Conservation (phyloP, 805 yeast species). For the Kazachstania psychrophila region DNA sequence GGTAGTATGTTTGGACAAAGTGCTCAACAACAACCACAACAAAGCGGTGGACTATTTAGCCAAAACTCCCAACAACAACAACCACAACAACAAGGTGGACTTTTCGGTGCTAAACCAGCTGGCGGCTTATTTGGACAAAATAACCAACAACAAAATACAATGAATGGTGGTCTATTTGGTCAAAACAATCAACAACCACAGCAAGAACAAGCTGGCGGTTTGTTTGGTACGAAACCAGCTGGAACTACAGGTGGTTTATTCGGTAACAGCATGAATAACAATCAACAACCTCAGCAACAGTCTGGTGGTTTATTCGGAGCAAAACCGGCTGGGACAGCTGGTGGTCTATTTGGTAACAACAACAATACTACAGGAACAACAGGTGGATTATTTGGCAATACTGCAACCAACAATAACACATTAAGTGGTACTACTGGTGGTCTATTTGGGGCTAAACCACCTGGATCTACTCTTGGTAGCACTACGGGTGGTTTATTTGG, state of each 20-base stretch:
- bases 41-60: slow-evolving; percentile 16
- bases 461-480: slow-evolving; percentile 7
- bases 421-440: slow-evolving; percentile 7
- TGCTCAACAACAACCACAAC: neutral
- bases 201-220: slow-evolving; percentile 2
- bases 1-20: neutral
- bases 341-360: slow-evolving; percentile 3
- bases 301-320: slow-evolving; percentile 20
- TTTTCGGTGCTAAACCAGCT: slow-evolving; percentile 7
- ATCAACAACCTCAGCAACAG: neutral
- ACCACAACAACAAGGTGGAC: slow-evolving; percentile 8
- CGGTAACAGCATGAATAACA: neutral
- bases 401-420: neutral
- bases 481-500: slow-evolving; percentile 40
- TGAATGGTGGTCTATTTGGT: slow-evolving; percentile 1
- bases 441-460: slow-evolving; percentile 9
- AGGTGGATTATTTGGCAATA: slow-evolving; percentile 32
- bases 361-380: slow-evolving; percentile 5
- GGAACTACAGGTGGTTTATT: slow-evolving; percentile 13
- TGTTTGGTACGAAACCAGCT: slow-evolving; percentile 19
- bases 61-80: slow-evolving; percentile 7
- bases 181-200: no score
- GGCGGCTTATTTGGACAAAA: slow-evolving; percentile 18
- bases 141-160: no score
- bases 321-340: slow-evolving; percentile 25